A percentile compares a stretch with the other conserved stretches of the same genome.
Evolutionary conservation across 1,284 basidiomycete genomes (phyloP).

Genomic region (Volvariella volvacea): DNA sequence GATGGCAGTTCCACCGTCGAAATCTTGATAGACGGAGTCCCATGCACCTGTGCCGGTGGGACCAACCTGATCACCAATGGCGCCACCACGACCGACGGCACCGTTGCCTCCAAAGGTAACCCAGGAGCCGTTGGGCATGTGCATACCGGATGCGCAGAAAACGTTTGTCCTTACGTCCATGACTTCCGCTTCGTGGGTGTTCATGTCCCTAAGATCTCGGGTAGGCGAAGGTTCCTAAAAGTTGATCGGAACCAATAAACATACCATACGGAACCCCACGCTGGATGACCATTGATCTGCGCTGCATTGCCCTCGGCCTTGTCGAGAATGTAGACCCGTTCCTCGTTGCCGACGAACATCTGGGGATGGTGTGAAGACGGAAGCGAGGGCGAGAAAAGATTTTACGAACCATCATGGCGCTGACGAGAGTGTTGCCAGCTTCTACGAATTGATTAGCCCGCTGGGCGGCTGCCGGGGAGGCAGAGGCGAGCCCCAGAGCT

Average conservation of each 20-base stretch:
- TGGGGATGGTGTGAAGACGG: slow-evolving; percentile 15
- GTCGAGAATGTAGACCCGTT: slow-evolving; percentile 52
- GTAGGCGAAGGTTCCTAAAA: background rate
- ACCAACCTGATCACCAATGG: slow-evolving; percentile 43
- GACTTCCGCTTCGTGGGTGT: slow-evolving; percentile 37
- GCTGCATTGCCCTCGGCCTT: slow-evolving; percentile 58
- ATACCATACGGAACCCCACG: slow-evolving; percentile 45
- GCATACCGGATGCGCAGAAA: slow-evolving; percentile 79
- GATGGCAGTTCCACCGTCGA: slow-evolving; percentile 60
- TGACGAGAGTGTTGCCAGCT: slow-evolving; percentile 48
- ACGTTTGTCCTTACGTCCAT: slow-evolving; percentile 78
- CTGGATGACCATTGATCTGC: slow-evolving; percentile 46
- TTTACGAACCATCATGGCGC: slow-evolving; percentile 57
- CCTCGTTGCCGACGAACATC: slow-evolving; percentile 54
- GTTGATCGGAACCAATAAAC: slow-evolving; percentile 11
- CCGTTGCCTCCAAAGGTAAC: slow-evolving; percentile 70
- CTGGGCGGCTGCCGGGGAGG: slow-evolving; percentile 22
- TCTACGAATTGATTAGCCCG: slow-evolving; percentile 36
- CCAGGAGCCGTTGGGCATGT: slow-evolving; percentile 58
- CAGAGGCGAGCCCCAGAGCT: slow-evolving; percentile 28
- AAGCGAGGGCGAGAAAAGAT: slow-evolving; percentile 1
- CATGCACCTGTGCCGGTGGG: slow-evolving; percentile 40
- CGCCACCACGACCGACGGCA: slow-evolving; percentile 71
- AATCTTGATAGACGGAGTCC: slow-evolving; percentile 59
- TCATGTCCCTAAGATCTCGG: slow-evolving; percentile 37